These are phyloP conservation scores for Trichophyton mentagrophytes DNA, from an alignment of 2,329 filamentous ascomycete species.

Conservation along the genomic window DNA sequence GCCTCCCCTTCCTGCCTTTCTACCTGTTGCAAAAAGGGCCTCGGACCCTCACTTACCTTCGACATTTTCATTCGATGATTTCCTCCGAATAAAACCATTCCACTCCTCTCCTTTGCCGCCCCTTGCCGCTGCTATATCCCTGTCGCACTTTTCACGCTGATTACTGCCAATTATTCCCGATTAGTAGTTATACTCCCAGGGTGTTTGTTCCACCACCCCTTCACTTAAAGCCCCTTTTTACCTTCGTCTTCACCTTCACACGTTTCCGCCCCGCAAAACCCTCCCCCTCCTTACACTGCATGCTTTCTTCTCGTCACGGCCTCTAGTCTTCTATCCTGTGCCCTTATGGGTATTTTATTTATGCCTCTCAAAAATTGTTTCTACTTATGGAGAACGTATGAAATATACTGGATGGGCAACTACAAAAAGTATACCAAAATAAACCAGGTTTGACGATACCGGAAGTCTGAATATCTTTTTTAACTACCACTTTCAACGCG, in stretches of 20 bases:
- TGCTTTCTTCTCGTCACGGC: neutral
- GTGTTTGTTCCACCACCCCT: neutral
- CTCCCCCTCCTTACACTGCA: neutral
- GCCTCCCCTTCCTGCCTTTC: neutral
- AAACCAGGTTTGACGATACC: conserved; percentile 1
- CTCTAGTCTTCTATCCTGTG: neutral
- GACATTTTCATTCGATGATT: neutral
- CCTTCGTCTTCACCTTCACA: neutral
- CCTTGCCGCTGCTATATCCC: neutral
- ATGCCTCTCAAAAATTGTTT: conserved; percentile 5
- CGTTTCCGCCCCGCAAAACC: neutral
- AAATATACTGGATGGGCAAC: conserved; percentile 6
- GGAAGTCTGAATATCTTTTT: neutral
- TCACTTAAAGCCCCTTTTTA: neutral
- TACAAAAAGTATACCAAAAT: conserved; percentile 7
- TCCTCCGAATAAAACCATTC: neutral
- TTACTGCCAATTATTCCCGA: neutral
- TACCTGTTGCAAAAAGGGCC: neutral
- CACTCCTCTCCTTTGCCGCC: neutral
- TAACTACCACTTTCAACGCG: neutral
- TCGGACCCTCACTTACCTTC: neutral
- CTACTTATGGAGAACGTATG: conserved; percentile 4
- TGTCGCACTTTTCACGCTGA: neutral
- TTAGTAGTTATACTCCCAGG: neutral
- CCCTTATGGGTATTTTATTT: conserved; percentile 1